A percentile compares a stretch with the other conserved stretches of the same genome.
phyloP scores from a whole-genome alignment of 2,329 filamentous ascomycete genomes.

The Pseudopithomyces maydicus region DNA sequence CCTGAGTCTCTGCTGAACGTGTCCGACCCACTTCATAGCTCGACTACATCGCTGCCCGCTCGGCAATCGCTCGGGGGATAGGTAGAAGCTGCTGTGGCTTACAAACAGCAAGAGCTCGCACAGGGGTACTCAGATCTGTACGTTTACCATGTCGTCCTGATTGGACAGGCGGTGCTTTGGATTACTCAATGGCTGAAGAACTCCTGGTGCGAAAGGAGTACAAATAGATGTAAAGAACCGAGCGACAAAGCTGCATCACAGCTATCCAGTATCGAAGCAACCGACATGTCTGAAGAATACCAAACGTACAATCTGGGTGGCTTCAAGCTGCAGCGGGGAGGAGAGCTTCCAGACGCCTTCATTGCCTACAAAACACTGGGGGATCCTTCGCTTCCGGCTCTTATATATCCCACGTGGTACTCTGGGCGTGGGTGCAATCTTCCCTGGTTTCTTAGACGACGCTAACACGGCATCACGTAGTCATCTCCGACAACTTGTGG shows the following conservation, averaged over 20 bases:
- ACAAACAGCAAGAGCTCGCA: neutral
- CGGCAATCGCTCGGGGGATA: neutral
- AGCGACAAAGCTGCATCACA: conserved; percentile 14
- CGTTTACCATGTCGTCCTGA: neutral
- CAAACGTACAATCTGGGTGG: conserved; percentile 66
- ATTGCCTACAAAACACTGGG: conserved; percentile 82
- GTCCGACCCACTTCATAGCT: neutral
- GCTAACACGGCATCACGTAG: conserved; percentile 29
- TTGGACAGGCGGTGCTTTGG: neutral
- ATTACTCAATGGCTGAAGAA: neutral
- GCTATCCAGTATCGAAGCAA: conserved; percentile 11
- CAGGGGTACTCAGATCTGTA: neutral
- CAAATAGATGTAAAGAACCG: neutral
- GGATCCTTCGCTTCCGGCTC: conserved; percentile 63
- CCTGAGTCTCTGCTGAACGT: neutral
- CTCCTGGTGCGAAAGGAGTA: neutral
- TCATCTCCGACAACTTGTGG: conserved; percentile 75
- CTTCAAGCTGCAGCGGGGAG: conserved; percentile 69
- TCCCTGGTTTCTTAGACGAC: neutral
- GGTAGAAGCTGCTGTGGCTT: neutral
- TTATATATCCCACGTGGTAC: conserved; percentile 81
- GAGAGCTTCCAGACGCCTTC: conserved; percentile 65
- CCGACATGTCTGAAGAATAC: conserved; percentile 43
- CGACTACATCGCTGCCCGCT: neutral
- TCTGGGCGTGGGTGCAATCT: conserved; percentile 58